Base-by-base conservation (phyloP, 2,329 filamentous ascomycete species). In the Sporothrix brasiliensis region DNA sequence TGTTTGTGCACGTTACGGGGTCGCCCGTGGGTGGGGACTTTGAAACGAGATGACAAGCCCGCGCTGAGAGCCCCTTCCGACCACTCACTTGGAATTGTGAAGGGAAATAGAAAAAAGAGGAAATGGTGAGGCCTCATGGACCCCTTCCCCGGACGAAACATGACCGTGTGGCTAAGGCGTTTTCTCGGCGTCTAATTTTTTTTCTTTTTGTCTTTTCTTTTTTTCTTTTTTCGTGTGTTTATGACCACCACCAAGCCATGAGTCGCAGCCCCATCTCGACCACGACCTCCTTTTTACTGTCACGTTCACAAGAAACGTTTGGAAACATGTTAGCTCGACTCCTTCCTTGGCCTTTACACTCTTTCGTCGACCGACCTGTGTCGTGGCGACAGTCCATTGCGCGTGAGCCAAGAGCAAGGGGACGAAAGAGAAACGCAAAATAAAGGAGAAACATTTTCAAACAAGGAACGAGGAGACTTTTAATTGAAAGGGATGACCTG, bases 371-470 rank as follows among this genome's bases (percentile, higher is more conserved):
- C 24, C 61, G 61, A 49, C 58, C 9, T 11, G 41, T 11, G 11
- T 34, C 9, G 50, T 19, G 52, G 19, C 19, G 1, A 14, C 4
- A 21, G 50, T 27, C 16, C 21, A 14, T 13, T 10, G 50, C 4
- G 47, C 11, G 14, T 27, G 14, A 56, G 65, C 50, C 39, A 41
- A 68, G 50, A 47, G 44, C 14, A 50, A 74, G 58, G 74, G 75
- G 68, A 71, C 67, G 67, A 72, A 72, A 72, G 47, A 74, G 72
- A 71, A 73, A 73, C 73, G 74, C 71, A 73, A 73, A 73, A 74
- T 54, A 30, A 69, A 65, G 67, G 21, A 39, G 74, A 71, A 65
- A 50, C 61, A 65, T 50, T n/a, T 63, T 6, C 44, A 65, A 50
- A 50, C 61, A 50, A 65, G 61, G 61, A 50, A 65, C 44, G 34